Conservation (phyloP, 768 basidiomycete genomes). For the Wakefieldia striispora region DNA sequence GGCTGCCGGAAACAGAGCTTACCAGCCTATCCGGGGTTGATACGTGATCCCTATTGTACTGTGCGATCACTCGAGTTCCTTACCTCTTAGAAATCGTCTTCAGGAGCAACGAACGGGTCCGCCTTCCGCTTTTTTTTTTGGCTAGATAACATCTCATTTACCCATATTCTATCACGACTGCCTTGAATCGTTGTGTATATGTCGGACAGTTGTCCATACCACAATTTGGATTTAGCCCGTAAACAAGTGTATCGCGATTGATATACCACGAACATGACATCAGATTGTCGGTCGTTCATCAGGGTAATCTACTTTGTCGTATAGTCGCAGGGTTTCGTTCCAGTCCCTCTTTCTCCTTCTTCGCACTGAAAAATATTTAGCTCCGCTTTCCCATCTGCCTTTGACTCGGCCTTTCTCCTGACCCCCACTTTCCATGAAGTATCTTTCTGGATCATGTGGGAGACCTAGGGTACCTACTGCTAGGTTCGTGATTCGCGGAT, state of each 20-base stretch:
- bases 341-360: conserved; percentile 83
- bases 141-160: not conserved
- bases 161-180: not conserved
- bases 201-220: conserved; percentile 7
- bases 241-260: not conserved
- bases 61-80: too few relatives aligned
- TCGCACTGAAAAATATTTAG: conserved; percentile 77
- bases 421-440: conserved; percentile 58
- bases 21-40: conserved; percentile 38
- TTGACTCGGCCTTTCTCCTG: conserved; percentile 69
- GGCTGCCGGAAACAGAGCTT: conserved; percentile 76
- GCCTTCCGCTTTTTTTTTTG: not conserved
- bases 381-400: conserved; percentile 63
- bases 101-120: too few relatives aligned
- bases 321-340: conserved; percentile 82
- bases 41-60: not conserved
- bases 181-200: not conserved
- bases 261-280: not conserved
- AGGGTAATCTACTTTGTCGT: conserved; percentile 82
- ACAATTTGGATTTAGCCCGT: not conserved
- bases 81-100: too few relatives aligned
- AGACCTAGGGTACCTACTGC: conserved; percentile 58
- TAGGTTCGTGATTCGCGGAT: conserved; percentile 64
- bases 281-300: conserved; percentile 38
- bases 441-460: conserved; percentile 65